phyloP scores from a whole-genome alignment of 2,329 filamentous ascomycete species.

The Cladosporium sphaerospermum region DNA sequence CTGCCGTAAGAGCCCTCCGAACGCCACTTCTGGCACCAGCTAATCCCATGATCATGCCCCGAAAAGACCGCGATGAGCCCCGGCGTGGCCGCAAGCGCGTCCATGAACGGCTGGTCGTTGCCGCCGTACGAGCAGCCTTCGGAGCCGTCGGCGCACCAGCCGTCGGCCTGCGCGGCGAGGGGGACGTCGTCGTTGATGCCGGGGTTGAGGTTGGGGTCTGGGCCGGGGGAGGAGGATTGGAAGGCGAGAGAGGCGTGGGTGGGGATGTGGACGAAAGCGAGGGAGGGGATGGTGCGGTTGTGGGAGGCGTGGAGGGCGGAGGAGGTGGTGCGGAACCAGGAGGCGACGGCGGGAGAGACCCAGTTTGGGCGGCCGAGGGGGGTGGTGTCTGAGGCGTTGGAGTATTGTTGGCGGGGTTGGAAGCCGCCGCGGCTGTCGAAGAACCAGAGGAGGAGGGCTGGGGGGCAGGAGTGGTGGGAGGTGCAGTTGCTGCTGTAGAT shows the following conservation, averaged over 20 bases:
- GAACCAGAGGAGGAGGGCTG: conserved; percentile 59
- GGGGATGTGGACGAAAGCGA: conserved; percentile 53
- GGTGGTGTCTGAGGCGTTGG: conserved; percentile 21
- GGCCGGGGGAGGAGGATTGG: conserved; percentile 33
- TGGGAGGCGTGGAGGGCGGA: conserved; percentile 14
- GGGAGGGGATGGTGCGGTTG: conserved; percentile 37
- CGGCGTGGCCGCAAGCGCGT: conserved; percentile 48
- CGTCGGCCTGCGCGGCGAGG: conserved; percentile 38
- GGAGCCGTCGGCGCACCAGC: conserved; percentile 28
- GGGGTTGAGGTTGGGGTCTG: conserved; percentile 39
- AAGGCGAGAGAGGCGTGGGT: conserved; percentile 37
- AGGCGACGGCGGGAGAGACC: conserved; percentile 39
- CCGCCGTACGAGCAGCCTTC: conserved; percentile 32
- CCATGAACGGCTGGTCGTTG: conserved; percentile 58
- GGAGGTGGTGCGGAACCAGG: conserved; percentile 45
- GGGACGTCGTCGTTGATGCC: conserved; percentile 42
- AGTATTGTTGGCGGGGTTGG: conserved; percentile 37
- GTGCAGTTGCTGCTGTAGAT: conserved; percentile 42
- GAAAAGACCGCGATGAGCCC: conserved; percentile 55
- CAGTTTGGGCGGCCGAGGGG: conserved; percentile 35
- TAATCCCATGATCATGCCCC: conserved; percentile 53
- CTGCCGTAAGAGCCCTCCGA: conserved; percentile 19
- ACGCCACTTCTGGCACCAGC: conserved; percentile 31
- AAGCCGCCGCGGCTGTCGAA: conserved; percentile 61
- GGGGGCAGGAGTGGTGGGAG: conserved; percentile 18